Evolutionary conservation across 257 asterid genomes (phyloP).

Genomic region (Ehretia macrophylla): DNA sequence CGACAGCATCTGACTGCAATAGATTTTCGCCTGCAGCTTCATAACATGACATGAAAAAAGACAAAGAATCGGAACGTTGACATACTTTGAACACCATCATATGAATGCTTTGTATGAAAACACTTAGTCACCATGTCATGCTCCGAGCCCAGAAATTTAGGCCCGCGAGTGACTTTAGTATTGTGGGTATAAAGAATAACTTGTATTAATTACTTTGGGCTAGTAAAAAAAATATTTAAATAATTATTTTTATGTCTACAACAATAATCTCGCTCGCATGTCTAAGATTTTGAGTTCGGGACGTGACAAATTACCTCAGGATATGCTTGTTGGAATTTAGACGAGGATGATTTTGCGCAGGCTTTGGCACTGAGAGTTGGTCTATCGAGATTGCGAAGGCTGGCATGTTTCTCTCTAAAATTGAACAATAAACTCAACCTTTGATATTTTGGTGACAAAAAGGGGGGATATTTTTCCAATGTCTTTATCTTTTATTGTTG

Average conservation of each 20-base stretch:
- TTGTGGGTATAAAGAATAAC: too few relatives aligned
- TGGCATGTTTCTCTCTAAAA: neutral
- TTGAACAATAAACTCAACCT: neutral
- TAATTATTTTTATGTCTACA: too few relatives aligned
- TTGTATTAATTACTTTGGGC: too few relatives aligned
- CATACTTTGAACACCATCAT: neutral
- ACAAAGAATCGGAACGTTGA: neutral
- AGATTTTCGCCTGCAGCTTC: conserved; percentile 16
- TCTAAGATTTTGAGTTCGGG: too few relatives aligned
- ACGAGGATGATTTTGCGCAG: neutral
- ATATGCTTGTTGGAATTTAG: neutral
- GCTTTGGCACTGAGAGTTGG: neutral
- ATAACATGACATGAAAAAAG: neutral
- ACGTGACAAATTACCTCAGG: neutral
- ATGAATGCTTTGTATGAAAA: neutral
- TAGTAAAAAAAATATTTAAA: too few relatives aligned
- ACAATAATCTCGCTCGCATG: too few relatives aligned
- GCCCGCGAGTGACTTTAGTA: too few relatives aligned
- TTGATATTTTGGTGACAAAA: neutral
- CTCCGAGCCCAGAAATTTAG: too few relatives aligned
- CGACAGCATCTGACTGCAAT: conserved; percentile 25
- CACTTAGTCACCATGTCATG: too few relatives aligned
- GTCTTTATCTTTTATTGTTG: neutral
- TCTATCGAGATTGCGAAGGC: too few relatives aligned
- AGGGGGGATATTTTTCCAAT: neutral